Conservation (phyloP, 768 basidiomycete species). For the Rhizopogon rudus region DNA sequence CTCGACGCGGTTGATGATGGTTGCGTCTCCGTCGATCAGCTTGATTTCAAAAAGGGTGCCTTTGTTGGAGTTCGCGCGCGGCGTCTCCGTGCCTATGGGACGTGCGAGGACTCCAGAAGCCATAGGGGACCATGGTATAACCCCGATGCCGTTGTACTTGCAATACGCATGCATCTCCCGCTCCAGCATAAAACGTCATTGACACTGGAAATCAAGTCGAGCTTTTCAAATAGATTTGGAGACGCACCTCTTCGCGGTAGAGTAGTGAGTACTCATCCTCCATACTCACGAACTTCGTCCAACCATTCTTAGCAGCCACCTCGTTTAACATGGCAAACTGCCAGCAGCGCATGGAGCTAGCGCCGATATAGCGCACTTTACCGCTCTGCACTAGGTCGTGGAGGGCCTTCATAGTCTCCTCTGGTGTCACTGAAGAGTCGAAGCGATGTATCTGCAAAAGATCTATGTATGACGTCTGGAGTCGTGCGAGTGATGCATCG, state of each 20-base stretch:
- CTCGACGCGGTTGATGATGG: conserved; percentile 36
- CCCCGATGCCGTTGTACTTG: conserved; percentile 43
- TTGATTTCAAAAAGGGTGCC: conserved; percentile 21
- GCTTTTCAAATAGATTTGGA: too few species aligned
- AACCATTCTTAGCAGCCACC: conserved; percentile 37
- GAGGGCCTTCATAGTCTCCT: conserved; percentile 47
- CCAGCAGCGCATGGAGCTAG: conserved; percentile 43
- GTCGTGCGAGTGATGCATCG: conserved; percentile 31
- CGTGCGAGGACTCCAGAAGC: conserved; percentile 33
- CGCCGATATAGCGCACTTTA: conserved; percentile 48
- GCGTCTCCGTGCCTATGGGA: conserved; percentile 24
- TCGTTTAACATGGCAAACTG: conserved; percentile 42
- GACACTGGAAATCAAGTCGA: too few species aligned
- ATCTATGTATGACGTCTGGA: conserved; percentile 33
- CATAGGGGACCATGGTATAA: conserved; percentile 49
- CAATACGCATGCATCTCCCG: conserved; percentile 42
- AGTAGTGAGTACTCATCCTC: conserved; percentile 50
- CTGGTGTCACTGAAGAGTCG: conserved; percentile 30
- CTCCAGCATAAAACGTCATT: conserved; percentile 26
- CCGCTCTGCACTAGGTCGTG: conserved; percentile 44
- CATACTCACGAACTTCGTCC: conserved; percentile 54
- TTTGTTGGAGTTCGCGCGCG: conserved; percentile 8
- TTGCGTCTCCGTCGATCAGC: conserved; percentile 24
- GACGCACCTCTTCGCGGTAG: conserved; percentile 29
- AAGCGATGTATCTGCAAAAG: conserved; percentile 42